Conservation (phyloP, 768 basidiomycete genomes). For the Psilocybe sp. region DNA sequence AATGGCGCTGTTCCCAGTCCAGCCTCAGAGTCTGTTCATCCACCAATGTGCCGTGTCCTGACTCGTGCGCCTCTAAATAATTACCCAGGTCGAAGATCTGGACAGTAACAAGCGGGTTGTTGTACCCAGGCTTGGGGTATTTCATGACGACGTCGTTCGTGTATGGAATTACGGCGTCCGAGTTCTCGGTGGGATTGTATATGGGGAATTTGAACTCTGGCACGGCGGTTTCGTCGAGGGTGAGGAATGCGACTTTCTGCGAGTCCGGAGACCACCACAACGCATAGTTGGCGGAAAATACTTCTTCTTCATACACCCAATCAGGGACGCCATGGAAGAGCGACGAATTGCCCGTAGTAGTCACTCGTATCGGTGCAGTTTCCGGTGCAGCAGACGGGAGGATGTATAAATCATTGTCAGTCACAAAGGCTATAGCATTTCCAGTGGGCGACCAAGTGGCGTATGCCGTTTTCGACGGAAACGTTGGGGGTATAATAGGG, state of each 20-base stretch:
- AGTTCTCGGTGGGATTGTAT: conserved; percentile 82
- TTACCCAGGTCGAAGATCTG: conserved; percentile 77
- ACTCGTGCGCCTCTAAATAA: conserved; percentile 37
- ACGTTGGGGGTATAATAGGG: conserved; percentile 64
- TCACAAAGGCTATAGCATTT: conserved; percentile 84
- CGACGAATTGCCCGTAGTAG: conserved; percentile 74
- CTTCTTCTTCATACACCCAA: conserved; percentile 97
- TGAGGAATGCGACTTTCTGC: conserved; percentile 74
- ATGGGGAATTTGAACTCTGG: conserved; percentile 85
- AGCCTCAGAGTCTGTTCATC: conserved; percentile 52
- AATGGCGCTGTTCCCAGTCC: conserved; percentile 63
- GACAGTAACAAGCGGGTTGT: conserved; percentile 82
- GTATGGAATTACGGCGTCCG: conserved; percentile 75
- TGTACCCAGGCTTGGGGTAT: conserved; percentile 89
- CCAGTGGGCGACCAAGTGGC: conserved; percentile 88
- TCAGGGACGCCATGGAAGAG: conserved; percentile 95
- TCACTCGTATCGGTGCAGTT: conserved; percentile 66
- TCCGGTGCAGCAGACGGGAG: conserved; percentile 53
- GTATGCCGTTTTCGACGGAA: conserved; percentile 72
- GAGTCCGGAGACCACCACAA: conserved; percentile 93
- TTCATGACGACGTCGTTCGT: conserved; percentile 66
- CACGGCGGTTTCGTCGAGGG: conserved; percentile 86
- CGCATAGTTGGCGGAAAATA: conserved; percentile 68
- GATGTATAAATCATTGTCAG: conserved; percentile 86
- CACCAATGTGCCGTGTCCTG: conserved; percentile 27